These are phyloP conservation scores for Lunularia cruciata DNA, from an alignment of 225 moss, liverwort and hornwort genomes.

Conservation along the genomic window DNA sequence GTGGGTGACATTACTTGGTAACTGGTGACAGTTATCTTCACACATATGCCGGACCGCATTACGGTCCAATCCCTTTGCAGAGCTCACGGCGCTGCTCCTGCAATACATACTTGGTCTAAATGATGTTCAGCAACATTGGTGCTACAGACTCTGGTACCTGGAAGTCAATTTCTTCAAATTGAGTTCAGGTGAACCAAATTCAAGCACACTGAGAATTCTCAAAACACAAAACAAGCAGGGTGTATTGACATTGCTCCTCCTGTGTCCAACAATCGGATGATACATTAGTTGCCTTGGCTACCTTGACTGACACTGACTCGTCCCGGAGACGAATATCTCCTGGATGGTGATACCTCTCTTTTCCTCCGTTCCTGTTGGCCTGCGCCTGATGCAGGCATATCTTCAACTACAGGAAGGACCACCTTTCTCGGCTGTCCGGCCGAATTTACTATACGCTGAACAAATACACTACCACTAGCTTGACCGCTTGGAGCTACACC, in stretches of 20 bases:
- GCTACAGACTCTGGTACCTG: background rate
- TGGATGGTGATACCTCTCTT: constrained; percentile 36
- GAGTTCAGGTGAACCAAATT: background rate
- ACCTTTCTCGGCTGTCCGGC: constrained; percentile 95
- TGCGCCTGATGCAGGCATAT: constrained; percentile 15
- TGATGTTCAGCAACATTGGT: background rate
- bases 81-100: background rate
- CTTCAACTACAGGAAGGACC: constrained; percentile 56
- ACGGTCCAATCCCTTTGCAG: background rate
- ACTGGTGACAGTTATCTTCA: no score
- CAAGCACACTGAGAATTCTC: background rate
- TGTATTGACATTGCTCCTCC: constrained; percentile 8
- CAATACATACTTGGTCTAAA: background rate
- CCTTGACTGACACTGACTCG: constrained; percentile 52
- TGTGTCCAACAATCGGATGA: constrained; percentile 3
- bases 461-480: constrained; percentile 50
- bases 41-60: no score
- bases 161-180: background rate
- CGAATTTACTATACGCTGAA: constrained; percentile 81
- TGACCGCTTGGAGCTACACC: constrained; percentile 36
- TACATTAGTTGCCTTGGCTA: constrained; percentile 23
- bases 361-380: constrained; percentile 36
- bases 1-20: no score
- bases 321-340: constrained; percentile 46
- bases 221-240: background rate